Evolutionary conservation across 192 early-diverging fungal species (phyloP).

Genomic region (Lunasporangiospora selenospora): DNA sequence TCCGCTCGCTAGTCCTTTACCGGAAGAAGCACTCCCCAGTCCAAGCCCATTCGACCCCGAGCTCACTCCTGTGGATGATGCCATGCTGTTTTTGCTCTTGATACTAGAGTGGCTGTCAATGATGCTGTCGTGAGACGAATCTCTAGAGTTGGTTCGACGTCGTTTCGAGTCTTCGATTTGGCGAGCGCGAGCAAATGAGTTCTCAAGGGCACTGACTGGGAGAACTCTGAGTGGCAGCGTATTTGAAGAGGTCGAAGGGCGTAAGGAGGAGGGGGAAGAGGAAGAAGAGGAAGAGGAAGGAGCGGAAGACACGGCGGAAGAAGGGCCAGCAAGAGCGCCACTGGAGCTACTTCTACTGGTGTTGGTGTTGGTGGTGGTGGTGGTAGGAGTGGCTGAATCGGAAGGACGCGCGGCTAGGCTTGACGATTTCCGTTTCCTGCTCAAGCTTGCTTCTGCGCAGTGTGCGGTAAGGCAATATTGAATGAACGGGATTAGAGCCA

Average conservation of each 20-base stretch:
- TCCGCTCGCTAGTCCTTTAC: too few species aligned
- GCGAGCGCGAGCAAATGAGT: conserved; percentile 41
- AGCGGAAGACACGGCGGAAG: conserved; percentile 1
- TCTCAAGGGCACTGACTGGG: conserved; percentile 33
- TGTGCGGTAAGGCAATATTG: neutral
- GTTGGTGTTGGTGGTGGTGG: too few species aligned
- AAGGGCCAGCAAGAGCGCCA: neutral
- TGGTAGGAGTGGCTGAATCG: conserved; percentile 20
- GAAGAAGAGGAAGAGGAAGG: conserved; percentile 10
- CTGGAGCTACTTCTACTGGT: too few species aligned
- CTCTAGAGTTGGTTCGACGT: conserved; percentile 13
- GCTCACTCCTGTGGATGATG: too few species aligned
- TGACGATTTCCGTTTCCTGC: conserved; percentile 48
- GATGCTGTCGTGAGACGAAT: neutral
- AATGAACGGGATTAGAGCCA: neutral
- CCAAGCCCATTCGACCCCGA: conserved; percentile 16
- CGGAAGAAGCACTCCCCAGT: too few species aligned
- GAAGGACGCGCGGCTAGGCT: conserved; percentile 39
- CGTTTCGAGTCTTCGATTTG: conserved; percentile 37
- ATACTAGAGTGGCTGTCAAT: conserved; percentile 34
- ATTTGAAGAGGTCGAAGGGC: conserved; percentile 14
- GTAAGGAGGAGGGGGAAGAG: conserved; percentile 8
- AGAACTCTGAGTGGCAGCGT: conserved; percentile 22
- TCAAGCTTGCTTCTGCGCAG: conserved; percentile 37
- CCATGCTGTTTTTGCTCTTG: too few species aligned